phyloP scores from a whole-genome alignment of 306 rosid genomes.

The Fragaria vesca region DNA sequence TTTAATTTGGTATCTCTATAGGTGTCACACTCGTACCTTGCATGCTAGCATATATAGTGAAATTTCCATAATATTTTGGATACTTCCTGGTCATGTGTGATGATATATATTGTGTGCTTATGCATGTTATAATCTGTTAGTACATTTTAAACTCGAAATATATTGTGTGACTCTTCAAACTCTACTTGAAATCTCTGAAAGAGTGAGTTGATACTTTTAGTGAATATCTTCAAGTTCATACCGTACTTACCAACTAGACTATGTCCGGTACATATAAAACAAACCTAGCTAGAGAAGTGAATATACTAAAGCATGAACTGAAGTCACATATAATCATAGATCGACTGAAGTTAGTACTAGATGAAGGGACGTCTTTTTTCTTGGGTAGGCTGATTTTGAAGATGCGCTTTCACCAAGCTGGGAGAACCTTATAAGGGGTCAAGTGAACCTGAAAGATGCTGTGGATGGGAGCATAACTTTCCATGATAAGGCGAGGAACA shows the following conservation, averaged over 20 bases:
- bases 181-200: background rate
- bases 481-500: conserved; percentile 73
- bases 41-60: background rate
- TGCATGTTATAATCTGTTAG: background rate
- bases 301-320: background rate
- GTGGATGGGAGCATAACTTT: conserved; percentile 75
- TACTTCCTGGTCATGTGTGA: background rate
- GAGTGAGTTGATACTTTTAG: too few species aligned
- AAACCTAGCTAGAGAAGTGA: background rate
- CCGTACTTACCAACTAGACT: background rate
- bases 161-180: background rate
- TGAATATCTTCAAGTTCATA: background rate
- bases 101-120: too few species aligned
- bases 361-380: background rate
- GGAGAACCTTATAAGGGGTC: conserved; percentile 90
- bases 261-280: too few species aligned
- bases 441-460: conserved; percentile 84
- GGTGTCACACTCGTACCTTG: background rate
- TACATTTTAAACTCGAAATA: background rate
- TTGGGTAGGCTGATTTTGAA: conserved; percentile 78
- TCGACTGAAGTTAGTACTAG: background rate
- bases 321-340: background rate
- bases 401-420: conserved; percentile 95
- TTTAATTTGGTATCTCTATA: background rate
- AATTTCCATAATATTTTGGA: background rate